Percentiles rank a stretch among this genome's conserved stretches.
Conservation (phyloP, 768 basidiomycete species). For the Xerocomellus chrysenteron region DNA sequence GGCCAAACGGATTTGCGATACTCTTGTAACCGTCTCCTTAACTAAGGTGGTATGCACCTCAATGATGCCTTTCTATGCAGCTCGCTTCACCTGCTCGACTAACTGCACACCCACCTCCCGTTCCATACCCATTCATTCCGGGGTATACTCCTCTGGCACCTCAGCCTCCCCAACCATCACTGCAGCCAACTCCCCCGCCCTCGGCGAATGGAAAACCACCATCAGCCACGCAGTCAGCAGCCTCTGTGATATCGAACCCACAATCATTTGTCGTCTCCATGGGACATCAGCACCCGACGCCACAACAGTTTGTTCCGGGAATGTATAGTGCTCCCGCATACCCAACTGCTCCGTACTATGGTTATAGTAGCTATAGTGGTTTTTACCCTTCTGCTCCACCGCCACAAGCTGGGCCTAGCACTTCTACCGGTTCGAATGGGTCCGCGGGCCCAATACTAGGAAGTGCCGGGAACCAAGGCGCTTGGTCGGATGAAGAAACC, state of each 20-base stretch:
- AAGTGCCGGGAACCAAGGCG: constrained; percentile 56
- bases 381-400: constrained; percentile 32
- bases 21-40: constrained; percentile 48
- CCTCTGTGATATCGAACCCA: constrained; percentile 65
- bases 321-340: constrained; percentile 42
- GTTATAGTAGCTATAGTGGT: constrained; percentile 41
- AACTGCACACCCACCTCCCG: constrained; percentile 63
- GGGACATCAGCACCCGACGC: constrained; percentile 49
- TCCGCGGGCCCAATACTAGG: constrained; percentile 16
- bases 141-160: constrained; percentile 32
- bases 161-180: constrained; percentile 31
- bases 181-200: constrained; percentile 38
- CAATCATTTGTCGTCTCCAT: constrained; percentile 73
- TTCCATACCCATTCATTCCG: constrained; percentile 50
- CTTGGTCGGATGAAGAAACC: constrained; percentile 79
- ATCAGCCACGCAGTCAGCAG: constrained; percentile 32
- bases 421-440: constrained; percentile 27
- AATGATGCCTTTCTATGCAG: constrained; percentile 37
- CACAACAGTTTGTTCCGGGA: constrained; percentile 43
- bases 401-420: constrained; percentile 25
- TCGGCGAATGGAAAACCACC: constrained; percentile 35
- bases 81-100: constrained; percentile 73
- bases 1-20: constrained; percentile 77
- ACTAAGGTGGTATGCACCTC: constrained; percentile 3
- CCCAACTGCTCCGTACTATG: constrained; percentile 64